Base-by-base conservation (phyloP, 2,329 filamentous ascomycete genomes). In the Magnaporthiopsis incrustans region DNA sequence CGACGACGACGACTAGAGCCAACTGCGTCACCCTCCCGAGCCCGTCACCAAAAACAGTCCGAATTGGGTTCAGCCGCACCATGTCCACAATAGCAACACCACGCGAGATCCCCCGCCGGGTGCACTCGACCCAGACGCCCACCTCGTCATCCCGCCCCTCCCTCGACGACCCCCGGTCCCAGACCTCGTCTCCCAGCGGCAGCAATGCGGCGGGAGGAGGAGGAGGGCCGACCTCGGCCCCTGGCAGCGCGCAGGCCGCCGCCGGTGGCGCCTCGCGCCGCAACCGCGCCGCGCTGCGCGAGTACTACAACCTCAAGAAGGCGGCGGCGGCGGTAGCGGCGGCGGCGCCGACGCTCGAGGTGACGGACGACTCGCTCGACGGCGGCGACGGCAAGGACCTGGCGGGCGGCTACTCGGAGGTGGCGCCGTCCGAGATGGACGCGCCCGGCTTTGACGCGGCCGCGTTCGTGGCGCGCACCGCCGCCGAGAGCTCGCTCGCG, bases 251-350 rank as follows among this genome's bases (percentile, higher is more conserved):
- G 66, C 30, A 57, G n/a, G 60, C 15, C 1, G 57, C 65, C 32
- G 50, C 26, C 35, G 12, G 50, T 2, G 33, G 62, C 38, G 75
- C 71, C 70, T 77, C 73, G 65, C 82, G 79, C 67, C 81, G 82
- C 67, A 96, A 96, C 77, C 90, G 94, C 68, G 86, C 89, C 64
- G 94, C 94, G 8, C 83, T 98, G 26, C 89, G 95, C 70, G 92
- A 97, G 73, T 98, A 97, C 81, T 98, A 98, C 78, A 95, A 95
- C 73, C 83, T 98, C 61, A 89, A 87, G 68, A 79, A 79, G 67
- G 70, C 72, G 22, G 64, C 69, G 12, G 63, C 33, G 33, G 33
- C 11, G 11, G 33, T 12, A 10, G 70, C 72, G 18, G 64, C 69
- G 11, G 63, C 74, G 26, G 70, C 81, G 3, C 76, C 71, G 53